Evolutionary conservation across 805 yeast genomes (phyloP).

Genomic region (Zygosaccharomyces gambellarensis): DNA sequence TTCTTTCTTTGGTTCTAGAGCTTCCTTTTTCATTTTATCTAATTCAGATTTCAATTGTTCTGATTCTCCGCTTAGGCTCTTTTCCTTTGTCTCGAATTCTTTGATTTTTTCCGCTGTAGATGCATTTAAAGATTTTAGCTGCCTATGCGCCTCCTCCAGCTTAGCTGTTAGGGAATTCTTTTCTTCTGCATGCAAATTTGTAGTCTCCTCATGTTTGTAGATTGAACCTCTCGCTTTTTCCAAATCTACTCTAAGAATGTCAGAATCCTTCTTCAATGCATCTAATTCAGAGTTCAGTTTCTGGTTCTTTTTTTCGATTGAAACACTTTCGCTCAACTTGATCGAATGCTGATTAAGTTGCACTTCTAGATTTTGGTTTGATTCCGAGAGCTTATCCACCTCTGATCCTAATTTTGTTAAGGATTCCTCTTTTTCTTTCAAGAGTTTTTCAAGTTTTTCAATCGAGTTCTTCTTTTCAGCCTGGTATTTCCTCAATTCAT

Average conservation of each 20-base stretch:
- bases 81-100: constrained; percentile 1
- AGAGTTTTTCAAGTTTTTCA: constrained; percentile 3
- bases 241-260: not conserved
- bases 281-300: constrained; percentile 2
- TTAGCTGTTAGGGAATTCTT: constrained; percentile 1
- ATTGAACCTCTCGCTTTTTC: not conserved
- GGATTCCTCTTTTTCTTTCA: not conserved
- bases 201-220: constrained; percentile 1
- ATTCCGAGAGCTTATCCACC: constrained; percentile 1
- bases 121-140: not conserved
- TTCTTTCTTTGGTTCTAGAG: constrained; percentile 6
- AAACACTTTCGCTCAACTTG: not conserved
- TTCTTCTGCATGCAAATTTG: not conserved
- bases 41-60: constrained; percentile 5
- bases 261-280: not conserved
- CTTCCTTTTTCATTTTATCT: constrained; percentile 8
- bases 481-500: constrained; percentile 3
- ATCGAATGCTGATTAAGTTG: constrained; percentile 6
- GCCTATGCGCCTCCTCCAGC: not conserved
- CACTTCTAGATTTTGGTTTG: not conserved
- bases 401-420: not conserved
- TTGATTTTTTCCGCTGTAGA: constrained; percentile 2
- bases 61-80: not conserved
- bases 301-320: not conserved
- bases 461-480: constrained; percentile 1